These are phyloP conservation scores for Plenodomus biglobosus DNA, from an alignment of 2,329 filamentous ascomycete genomes.

Conservation along the genomic window DNA sequence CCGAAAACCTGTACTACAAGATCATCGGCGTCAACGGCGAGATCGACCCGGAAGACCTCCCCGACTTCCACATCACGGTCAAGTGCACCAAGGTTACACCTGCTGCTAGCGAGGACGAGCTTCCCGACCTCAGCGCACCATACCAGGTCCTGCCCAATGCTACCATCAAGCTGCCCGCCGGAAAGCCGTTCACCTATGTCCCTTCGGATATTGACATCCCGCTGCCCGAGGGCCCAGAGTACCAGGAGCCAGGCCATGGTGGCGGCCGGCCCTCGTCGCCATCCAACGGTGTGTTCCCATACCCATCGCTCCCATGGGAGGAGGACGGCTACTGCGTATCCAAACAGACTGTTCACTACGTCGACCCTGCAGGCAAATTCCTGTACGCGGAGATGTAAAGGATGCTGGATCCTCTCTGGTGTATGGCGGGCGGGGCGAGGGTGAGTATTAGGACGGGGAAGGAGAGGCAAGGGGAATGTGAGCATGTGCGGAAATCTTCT, in stretches of 20 bases:
- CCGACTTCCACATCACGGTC: conserved; percentile 40
- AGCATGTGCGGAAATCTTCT: background rate
- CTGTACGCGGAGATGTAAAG: conserved; percentile 29
- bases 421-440: background rate
- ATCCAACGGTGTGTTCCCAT: conserved; percentile 15
- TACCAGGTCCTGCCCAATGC: conserved; percentile 31
- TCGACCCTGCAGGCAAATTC: conserved; percentile 37
- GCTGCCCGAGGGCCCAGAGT: conserved; percentile 17
- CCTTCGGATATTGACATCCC: conserved; percentile 23
- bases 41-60: conserved; percentile 29
- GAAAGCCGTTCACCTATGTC: conserved; percentile 32
- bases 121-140: conserved; percentile 33
- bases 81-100: conserved; percentile 35
- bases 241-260: conserved; percentile 10
- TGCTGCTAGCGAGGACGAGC: conserved; percentile 24
- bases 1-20: conserved; percentile 40
- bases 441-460: background rate
- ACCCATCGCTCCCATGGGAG: conserved; percentile 23
- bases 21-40: conserved; percentile 38
- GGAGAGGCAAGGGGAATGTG: background rate
- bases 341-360: conserved; percentile 39
- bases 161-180: conserved; percentile 33
- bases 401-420: background rate
- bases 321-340: conserved; percentile 36
- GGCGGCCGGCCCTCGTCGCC: conserved; percentile 6